Percentiles rank a stretch among this genome's conserved stretches.
Conservation (phyloP, 1,284 basidiomycete genomes). For the Meripilus lineatus region DNA sequence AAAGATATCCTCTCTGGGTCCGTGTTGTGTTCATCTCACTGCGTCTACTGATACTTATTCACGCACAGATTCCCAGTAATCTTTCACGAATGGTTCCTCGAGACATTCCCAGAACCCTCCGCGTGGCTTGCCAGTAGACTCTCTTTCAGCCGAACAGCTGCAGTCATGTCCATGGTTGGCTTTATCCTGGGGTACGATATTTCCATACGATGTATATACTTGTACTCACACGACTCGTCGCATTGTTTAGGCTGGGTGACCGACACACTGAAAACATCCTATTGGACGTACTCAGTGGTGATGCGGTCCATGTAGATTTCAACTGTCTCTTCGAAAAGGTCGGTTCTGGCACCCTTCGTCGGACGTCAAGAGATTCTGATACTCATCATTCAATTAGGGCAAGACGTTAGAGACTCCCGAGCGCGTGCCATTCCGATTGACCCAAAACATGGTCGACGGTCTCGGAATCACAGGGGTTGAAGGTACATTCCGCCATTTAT, state of each 20-base stretch:
- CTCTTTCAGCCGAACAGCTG: constrained; percentile 85
- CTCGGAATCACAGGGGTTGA: constrained; percentile 94
- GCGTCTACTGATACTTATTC: constrained; percentile 12
- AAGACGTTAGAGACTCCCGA: constrained; percentile 89
- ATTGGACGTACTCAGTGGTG: constrained; percentile 85
- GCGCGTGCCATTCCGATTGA: constrained; percentile 92
- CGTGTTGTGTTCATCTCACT: constrained; percentile 15
- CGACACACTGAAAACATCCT: constrained; percentile 97
- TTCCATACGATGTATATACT: not conserved
- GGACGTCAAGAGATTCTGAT: not conserved
- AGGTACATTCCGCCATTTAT: constrained; percentile 40
- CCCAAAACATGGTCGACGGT: constrained; percentile 92
- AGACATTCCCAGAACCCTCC: constrained; percentile 94
- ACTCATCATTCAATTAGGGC: constrained; percentile 44
- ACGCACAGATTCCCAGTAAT: constrained; percentile 70
- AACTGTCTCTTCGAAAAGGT: constrained; percentile 98
- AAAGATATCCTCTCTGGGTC: constrained; percentile 58
- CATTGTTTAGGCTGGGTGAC: constrained; percentile 77
- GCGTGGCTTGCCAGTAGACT: constrained; percentile 91
- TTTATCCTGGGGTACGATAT: constrained; percentile 85
- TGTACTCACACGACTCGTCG: not conserved
- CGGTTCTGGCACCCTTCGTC: constrained; percentile 10
- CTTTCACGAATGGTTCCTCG: constrained; percentile 97
- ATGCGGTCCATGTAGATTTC: constrained; percentile 96
- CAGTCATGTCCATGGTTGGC: constrained; percentile 99